Evolutionary conservation across 2,329 filamentous ascomycete genomes (phyloP).

Genomic region (Shiraia sp.): DNA sequence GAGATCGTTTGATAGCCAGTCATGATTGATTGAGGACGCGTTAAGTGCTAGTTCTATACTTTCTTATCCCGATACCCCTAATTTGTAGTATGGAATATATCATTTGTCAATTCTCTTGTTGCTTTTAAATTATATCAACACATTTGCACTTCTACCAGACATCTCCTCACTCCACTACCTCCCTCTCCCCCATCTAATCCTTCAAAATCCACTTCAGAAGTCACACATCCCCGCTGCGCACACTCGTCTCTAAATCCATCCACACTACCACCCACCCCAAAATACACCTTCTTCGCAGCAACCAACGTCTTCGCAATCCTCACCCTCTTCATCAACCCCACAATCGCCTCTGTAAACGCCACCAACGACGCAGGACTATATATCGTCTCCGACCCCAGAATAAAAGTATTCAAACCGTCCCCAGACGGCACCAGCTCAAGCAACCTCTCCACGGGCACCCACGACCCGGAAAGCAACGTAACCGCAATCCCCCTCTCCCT

Average conservation of each 20-base stretch:
- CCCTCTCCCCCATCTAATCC: slow-evolving; percentile 44
- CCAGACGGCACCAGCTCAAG: slow-evolving; percentile 58
- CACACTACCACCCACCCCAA: slow-evolving; percentile 80
- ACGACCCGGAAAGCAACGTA: slow-evolving; percentile 74
- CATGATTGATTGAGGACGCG: no score
- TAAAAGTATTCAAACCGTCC: slow-evolving; percentile 46
- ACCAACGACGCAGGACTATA: slow-evolving; percentile 74
- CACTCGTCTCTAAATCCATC: slow-evolving; percentile 67
- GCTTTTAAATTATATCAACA: slow-evolving; percentile 13
- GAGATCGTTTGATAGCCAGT: no score
- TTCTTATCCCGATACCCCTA: slow-evolving; percentile 3
- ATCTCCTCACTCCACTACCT: slow-evolving; percentile 49
- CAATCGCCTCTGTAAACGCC: slow-evolving; percentile 69
- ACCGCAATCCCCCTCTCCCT: slow-evolving; percentile 57
- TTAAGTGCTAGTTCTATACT: no score
- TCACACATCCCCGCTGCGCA: slow-evolving; percentile 48
- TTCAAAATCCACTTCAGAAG: slow-evolving; percentile 54
- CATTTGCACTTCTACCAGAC: slow-evolving; percentile 52
- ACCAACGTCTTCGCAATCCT: slow-evolving; percentile 65
- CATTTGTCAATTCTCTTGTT: background rate
- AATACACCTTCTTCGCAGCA: slow-evolving; percentile 79
- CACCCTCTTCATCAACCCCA: slow-evolving; percentile 59
- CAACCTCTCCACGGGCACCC: slow-evolving; percentile 63
- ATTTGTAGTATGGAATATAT: background rate
- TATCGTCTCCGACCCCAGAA: slow-evolving; percentile 80